phyloP scores from a whole-genome alignment of 106 monocot species.

The Dioscorea dumetorum region DNA sequence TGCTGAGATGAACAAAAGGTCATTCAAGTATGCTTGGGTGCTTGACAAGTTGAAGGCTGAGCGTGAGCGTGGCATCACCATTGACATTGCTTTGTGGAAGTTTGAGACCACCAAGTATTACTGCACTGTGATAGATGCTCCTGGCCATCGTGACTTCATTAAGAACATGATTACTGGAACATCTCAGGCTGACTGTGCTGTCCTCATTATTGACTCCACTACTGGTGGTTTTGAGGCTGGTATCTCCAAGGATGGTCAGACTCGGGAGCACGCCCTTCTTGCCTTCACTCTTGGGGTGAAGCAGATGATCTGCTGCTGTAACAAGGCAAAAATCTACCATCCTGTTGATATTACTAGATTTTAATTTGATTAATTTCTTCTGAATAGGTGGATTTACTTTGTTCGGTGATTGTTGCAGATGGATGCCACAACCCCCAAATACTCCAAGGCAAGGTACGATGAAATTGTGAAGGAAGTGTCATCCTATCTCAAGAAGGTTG shows the following conservation, averaged over 20 bases:
- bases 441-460: constrained; percentile 36
- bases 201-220: constrained; percentile 13
- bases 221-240: constrained; percentile 29
- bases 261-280: constrained; percentile 35
- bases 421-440: constrained; percentile 41
- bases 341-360: neutral
- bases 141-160: constrained; percentile 19
- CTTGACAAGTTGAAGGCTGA: constrained; percentile 41
- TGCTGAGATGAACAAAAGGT: constrained; percentile 42
- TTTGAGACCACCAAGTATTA: constrained; percentile 42
- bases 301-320: constrained; percentile 18
- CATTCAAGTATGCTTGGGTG: constrained; percentile 44
- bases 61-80: constrained; percentile 38
- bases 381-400: neutral
- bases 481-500: constrained; percentile 39
- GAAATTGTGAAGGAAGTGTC: constrained; percentile 42
- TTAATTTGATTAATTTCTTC: neutral
- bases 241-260: constrained; percentile 41
- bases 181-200: constrained; percentile 15
- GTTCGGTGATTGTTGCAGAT: constrained; percentile 12
- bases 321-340: constrained; percentile 2
- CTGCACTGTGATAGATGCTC: constrained; percentile 18
- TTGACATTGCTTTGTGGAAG: constrained; percentile 38
- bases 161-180: constrained; percentile 21
- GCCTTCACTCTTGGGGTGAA: constrained; percentile 36